Evolutionary conservation across 768 basidiomycete species (phyloP).

Genomic region (Mycena metata): DNA sequence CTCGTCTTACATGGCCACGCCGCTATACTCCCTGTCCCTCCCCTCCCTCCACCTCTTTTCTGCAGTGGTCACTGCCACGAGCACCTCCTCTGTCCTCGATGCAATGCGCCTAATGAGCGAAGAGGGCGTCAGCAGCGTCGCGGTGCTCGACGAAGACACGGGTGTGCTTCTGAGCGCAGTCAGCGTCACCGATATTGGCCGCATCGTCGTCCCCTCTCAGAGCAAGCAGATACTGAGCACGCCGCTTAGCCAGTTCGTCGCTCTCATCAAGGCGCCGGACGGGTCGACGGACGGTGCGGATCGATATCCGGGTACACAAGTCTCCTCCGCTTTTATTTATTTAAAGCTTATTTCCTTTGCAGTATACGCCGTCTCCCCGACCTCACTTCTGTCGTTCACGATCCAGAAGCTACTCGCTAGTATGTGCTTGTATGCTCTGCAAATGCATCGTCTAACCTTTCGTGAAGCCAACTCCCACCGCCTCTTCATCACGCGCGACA

Average conservation of each 20-base stretch:
- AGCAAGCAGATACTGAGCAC: constrained; percentile 82
- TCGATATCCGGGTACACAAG: constrained; percentile 73
- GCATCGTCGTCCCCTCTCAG: constrained; percentile 86
- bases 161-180: constrained; percentile 79
- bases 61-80: constrained; percentile 73
- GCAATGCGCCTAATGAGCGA: constrained; percentile 91
- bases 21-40: constrained; percentile 68
- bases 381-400: constrained; percentile 74
- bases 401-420: constrained; percentile 88
- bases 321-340: neutral
- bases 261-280: constrained; percentile 81
- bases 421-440: constrained; percentile 53
- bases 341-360: neutral
- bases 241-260: constrained; percentile 77
- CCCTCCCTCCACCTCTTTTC: constrained; percentile 75
- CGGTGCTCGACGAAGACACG: constrained; percentile 76
- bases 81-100: constrained; percentile 75
- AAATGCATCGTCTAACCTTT: neutral
- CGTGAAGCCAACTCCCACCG: constrained; percentile 80
- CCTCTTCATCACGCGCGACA: constrained; percentile 81
- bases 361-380: constrained; percentile 84
- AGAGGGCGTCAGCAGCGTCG: constrained; percentile 86
- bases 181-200: constrained; percentile 85
- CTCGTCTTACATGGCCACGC: constrained; percentile 61
- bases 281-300: constrained; percentile 87